Conservation (phyloP, 1,284 basidiomycete species). For the Tilletia indica region DNA sequence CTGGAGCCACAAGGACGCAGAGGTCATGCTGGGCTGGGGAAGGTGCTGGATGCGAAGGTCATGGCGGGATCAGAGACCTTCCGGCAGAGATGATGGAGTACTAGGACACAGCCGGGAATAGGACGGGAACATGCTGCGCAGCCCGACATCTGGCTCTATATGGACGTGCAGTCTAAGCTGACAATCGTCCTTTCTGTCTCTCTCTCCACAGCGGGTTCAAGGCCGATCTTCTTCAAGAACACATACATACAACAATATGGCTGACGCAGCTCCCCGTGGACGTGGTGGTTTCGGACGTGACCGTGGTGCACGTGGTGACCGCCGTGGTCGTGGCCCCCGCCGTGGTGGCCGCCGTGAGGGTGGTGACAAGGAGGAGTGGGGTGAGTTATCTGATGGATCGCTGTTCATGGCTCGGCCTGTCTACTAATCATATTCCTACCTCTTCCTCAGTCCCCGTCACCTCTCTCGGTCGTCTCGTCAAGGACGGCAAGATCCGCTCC, state of each 20-base stretch:
- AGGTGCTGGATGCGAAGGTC: no score
- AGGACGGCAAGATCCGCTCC: conserved; percentile 99
- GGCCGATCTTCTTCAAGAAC: background rate
- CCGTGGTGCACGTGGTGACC: conserved; percentile 73
- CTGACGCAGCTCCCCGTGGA: conserved; percentile 60
- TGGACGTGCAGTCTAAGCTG: no score
- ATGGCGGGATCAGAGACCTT: no score
- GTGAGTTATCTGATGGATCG: conserved; percentile 61
- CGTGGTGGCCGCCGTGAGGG: conserved; percentile 90
- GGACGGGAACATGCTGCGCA: no score
- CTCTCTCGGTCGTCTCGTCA: conserved; percentile 97
- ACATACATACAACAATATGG: conserved; percentile 35
- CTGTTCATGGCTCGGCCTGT: no score
- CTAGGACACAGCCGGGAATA: no score
- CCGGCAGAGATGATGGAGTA: no score
- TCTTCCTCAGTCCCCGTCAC: conserved; percentile 75
- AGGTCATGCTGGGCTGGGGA: no score
- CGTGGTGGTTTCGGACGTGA: conserved; percentile 60
- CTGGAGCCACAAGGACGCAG: no score
- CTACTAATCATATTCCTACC: no score
- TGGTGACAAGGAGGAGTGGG: conserved; percentile 91
- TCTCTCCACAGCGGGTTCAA: background rate
- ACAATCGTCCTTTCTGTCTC: background rate
- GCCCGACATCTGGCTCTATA: no score
- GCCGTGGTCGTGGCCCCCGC: conserved; percentile 84